Percentiles rank a stretch among this genome's conserved stretches.
phyloP scores from a whole-genome alignment of 1,284 basidiomycete species.

The Ganoderma lingzhi region DNA sequence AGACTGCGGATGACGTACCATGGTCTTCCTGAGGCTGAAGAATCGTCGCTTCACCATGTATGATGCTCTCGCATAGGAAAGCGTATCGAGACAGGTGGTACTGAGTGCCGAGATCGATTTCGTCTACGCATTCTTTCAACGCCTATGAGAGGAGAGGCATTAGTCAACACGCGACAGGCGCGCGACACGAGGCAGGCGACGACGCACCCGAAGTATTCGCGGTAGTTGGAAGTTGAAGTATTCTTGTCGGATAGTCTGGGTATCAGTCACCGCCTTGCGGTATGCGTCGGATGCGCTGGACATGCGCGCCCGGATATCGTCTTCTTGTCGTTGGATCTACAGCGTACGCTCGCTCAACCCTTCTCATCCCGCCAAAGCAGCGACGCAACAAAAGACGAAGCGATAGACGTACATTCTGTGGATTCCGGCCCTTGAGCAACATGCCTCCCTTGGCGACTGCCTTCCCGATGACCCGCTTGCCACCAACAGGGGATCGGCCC shows the following conservation, averaged over 20 bases:
- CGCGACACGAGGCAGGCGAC: slow-evolving; percentile 4
- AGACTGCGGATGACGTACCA: slow-evolving; percentile 13
- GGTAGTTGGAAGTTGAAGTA: slow-evolving; percentile 98
- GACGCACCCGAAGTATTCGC: slow-evolving; percentile 86
- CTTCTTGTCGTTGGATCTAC: slow-evolving; percentile 93
- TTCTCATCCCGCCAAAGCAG: not conserved
- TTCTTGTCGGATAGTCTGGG: slow-evolving; percentile 91
- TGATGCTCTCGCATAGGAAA: slow-evolving; percentile 91
- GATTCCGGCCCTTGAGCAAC: slow-evolving; percentile 93
- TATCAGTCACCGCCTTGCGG: slow-evolving; percentile 90
- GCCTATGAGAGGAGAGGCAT: slow-evolving; percentile 54
- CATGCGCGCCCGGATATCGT: slow-evolving; percentile 89
- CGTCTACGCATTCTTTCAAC: slow-evolving; percentile 96
- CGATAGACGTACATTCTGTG: slow-evolving; percentile 75
- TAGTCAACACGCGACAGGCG: slow-evolving; percentile 11
- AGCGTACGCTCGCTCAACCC: slow-evolving; percentile 14
- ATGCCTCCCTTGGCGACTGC: slow-evolving; percentile 93
- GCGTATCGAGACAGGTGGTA: slow-evolving; percentile 97
- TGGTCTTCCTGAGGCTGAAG: slow-evolving; percentile 80
- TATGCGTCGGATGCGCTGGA: slow-evolving; percentile 90
- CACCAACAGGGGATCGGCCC: slow-evolving; percentile 59
- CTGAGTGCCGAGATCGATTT: slow-evolving; percentile 96
- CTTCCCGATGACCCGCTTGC: slow-evolving; percentile 82
- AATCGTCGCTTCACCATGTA: slow-evolving; percentile 88
- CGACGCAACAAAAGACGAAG: not conserved